Evolutionary conservation across 116 monocot species (phyloP), one percentile per base, ranked within the genome.

Genomic region (Papilionanthe hybrid): DNA sequence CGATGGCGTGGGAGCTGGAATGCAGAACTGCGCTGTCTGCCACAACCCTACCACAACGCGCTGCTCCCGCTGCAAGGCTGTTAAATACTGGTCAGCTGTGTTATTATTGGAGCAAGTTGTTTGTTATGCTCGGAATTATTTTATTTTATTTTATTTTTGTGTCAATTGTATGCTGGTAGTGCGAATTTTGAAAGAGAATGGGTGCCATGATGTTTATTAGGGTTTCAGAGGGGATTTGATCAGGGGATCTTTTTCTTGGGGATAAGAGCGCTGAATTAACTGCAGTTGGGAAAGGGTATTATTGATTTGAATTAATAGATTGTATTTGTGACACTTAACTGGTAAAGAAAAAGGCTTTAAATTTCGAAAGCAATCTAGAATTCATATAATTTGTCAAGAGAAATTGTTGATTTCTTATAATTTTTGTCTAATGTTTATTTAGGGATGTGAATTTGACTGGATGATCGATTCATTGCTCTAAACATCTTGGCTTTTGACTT

Each of bases 21-120:
- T 30, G 79, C 42, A 8, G 68, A 32, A 75, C 44, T 87, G 87
- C 49, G 87, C 84, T 15, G 84, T 87, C 25, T 87, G 87, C 79
- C 55, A 57, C 15, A 79, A 55, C 29, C 81, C 84, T 7, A 87
- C 87, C 23, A 84, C 78, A 19, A 81, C 75, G 20, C 73, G 87
- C 55, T 87, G 87, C 72, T 63, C 80, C 17, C 78, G 71, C 27
- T 87, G 87, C 81, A 87, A 87, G 81, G 87, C 84, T 30, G 87
- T 87, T 23, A 79, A 75, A 76, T 87, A 87, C 75, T 87, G 87
- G 87, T 87, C 23, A 74, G 84, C 57, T 42, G 19, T 22, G 32
- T 7, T 69, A 30, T 32, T 37, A 28, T 53, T 75, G 49, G 42
- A 1, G n/a, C 9, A 19, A 41, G 1, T 45, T 22, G 19, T 73